These are phyloP conservation scores for Rhinocladiella similis DNA, from an alignment of 2,329 filamentous ascomycete genomes.

Conservation along the genomic window DNA sequence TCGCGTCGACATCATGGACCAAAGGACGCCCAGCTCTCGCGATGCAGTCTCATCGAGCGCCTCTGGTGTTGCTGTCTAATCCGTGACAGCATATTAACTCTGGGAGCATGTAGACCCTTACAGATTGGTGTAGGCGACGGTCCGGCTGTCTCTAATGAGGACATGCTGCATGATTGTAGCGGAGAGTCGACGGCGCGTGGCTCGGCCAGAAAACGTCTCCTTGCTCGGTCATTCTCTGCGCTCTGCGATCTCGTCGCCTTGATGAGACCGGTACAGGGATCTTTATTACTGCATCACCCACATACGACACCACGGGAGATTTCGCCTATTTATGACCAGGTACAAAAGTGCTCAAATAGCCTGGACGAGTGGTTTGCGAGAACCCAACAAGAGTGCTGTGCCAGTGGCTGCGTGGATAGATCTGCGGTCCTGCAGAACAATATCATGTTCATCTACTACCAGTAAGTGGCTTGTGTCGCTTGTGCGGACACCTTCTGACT, in stretches of 20 bases:
- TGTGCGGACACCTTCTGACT: too few relatives aligned
- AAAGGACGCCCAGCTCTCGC: neutral
- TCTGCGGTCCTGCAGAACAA: neutral
- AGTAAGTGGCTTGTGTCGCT: too few relatives aligned
- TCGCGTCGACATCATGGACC: neutral
- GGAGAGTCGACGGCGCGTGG: neutral
- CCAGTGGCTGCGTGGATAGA: neutral
- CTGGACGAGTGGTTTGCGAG: neutral
- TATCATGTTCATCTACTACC: neutral
- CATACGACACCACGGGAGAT: neutral
- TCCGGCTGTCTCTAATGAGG: neutral
- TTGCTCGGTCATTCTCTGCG: neutral
- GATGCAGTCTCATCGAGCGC: neutral
- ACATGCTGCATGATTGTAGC: neutral
- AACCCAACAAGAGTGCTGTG: neutral
- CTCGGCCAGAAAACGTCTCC: too few relatives aligned
- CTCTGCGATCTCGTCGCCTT: neutral
- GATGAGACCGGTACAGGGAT: neutral
- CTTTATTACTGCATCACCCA: neutral
- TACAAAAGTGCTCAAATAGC: neutral
- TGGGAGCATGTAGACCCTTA: neutral
- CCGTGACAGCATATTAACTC: neutral
- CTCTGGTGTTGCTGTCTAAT: constrained; percentile 4
- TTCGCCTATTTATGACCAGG: neutral
- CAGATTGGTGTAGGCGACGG: neutral